Evolutionary conservation across 2,329 filamentous ascomycete species (phyloP), one percentile per base, ranked within the genome.

Genomic region (Coniochaeta prunicola): DNA sequence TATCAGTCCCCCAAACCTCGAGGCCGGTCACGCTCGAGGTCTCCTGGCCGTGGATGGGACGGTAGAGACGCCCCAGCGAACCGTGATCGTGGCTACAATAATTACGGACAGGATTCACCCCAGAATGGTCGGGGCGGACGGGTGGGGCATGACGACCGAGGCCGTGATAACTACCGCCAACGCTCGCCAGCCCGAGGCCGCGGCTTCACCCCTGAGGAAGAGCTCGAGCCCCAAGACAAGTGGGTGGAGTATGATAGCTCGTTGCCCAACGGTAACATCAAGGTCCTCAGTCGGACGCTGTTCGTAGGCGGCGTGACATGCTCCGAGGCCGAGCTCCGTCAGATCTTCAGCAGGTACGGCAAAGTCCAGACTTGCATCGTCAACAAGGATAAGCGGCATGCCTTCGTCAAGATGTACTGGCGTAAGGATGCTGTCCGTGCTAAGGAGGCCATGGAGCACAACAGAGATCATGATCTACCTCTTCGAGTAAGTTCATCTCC

Each of bases 321-420:
- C 60, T 87, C 89, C 7, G 93, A 99, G 73, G 78, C 82, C 59
- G 92, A 97, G 71, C 81, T 99, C 57, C 87, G 92, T 57, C 77
- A 77, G 56, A 86, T 96, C 50, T 99, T 99, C 73, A 80, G 79
- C 68, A 86, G 86, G 53, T 96, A 87, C 69, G 94, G 94, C 60
- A 80, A 87, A 57, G 94, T 99, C 4, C 94, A 99, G 74, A 97
- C 93, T 1, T 97, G 93, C 74, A 99, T 99, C 64, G 92, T 97
- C 65, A 97, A 99, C 76, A 89, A 91, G 68, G 94, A 99, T 69
- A 99, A 97, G 77, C 90, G 94, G 19, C 94, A 99, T 73, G 94
- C 94, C 6, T 99, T 99, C 71, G 93, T 99, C 68, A 99, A 99
- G 77, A 99, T 99, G 94, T 84, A 94, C 65, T 94, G 85, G 63